Evolutionary conservation across 2,329 filamentous ascomycete species (phyloP), one percentile per base, ranked within the genome.

Genomic region (Aureobasidium vineae): DNA sequence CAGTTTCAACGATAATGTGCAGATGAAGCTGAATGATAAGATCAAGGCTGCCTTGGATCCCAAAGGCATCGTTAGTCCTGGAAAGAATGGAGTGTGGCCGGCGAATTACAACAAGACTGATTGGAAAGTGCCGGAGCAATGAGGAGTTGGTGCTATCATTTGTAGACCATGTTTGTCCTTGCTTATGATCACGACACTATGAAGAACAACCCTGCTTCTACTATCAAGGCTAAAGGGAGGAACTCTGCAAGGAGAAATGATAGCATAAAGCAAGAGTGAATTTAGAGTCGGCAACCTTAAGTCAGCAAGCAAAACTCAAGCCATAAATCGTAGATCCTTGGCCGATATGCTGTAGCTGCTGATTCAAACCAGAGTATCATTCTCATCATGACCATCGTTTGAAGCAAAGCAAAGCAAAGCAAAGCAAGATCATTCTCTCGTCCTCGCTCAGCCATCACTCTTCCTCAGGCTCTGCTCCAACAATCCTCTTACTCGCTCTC

Each of bases 11-110:
- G 73, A 78, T 56, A 72, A 77, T 66, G 78, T 78, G 3, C 70
- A 78, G 69, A 75, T 78, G 74, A 77, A 74, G 68, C 75, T 83
- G 59, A 80, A 81, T 64, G 77, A 81, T 70, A 73, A 70, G 45
- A 76, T 83, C 66, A 83, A 82, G 72, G 79, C 82, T 71, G 76
- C 77, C 1, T 66, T 83, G 15, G 80, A 82, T 73, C 80, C 80
- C 1, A 81, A 81, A 67, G 80, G 80, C 0, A 82, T 83, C 63
- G 68, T 82, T 56, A 78, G 79, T 7, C 80, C 79, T 2, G 81
- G 81, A 0, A 79, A 79, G 68, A 79, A 79, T 67, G 80, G 80
- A 0, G 78, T 82, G n/a, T 81, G 79, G 80, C 75, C 76, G 0
- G 71, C 69, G 63, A 43, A 33, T 2, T 52, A 52, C 5, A 52